Evolutionary conservation across 441 rosid species (phyloP), one percentile per base, ranked within the genome.

Genomic region (Gossypium schwendimanii): DNA sequence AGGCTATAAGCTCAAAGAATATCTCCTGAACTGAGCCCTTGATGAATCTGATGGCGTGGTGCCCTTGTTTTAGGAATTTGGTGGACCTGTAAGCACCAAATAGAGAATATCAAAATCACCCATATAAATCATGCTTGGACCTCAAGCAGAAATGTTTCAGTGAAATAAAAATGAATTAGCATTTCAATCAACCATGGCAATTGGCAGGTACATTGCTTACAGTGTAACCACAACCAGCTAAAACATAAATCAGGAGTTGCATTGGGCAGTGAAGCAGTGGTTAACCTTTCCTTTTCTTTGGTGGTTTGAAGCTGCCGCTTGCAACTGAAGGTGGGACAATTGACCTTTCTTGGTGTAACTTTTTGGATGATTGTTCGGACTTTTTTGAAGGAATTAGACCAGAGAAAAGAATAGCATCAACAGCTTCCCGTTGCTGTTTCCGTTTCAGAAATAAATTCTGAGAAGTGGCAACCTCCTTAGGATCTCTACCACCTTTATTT

Each of bases 351-450:
- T 82, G 72, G 77, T 86, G 83, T 63, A 71, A 60, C 67, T 77
- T 11, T 66, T 81, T 84, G 54, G 15, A 74, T 21, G 84, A 80
- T 72, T 79, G 63, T 76, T 82, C 85, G 65, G 88, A 75, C 81
- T 83, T 86, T 81, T 86, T 91, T 6, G 96, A 87, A 75, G 98
- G 87, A 81, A 93, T 86, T 74, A 96, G 86, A 80, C 97, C 87
- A 14, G 97, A 83, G 66, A 64, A 78, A 69, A 96, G 93, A 83
- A 96, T 89, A 60, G 98, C 96, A 71, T 87, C 92, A 77, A 91
- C 97, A 76, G 93, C 97, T 81, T 90, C 93, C 24, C 98, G 93
- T 71, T 93, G 91, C 50, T 85, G 84, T 81, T 92, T 93, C 75
- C 97, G 85, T 84, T 89, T 86, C 18, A 84, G 69, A 61, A 84